These are phyloP conservation scores for Nemania sp. DNA, from an alignment of 2,329 filamentous ascomycete species.

Conservation along the genomic window DNA sequence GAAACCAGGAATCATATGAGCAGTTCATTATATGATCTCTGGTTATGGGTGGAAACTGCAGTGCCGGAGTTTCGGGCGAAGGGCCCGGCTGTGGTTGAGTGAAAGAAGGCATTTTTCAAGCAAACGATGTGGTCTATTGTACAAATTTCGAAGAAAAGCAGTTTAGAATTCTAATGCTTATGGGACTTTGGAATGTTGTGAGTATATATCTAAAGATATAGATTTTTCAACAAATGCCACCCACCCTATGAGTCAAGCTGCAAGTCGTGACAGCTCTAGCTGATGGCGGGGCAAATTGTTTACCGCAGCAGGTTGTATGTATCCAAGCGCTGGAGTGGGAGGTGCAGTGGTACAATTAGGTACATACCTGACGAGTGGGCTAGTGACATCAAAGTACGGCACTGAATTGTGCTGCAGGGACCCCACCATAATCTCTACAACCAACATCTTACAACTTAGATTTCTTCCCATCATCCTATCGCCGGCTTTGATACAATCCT, in stretches of 20 bases:
- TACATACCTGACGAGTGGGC: too few relatives aligned
- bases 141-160: not conserved
- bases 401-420: too few relatives aligned
- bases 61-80: conserved; percentile 26
- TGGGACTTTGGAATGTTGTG: not conserved
- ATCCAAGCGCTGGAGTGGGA: too few relatives aligned
- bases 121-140: not conserved
- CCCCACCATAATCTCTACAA: too few relatives aligned
- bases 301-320: too few relatives aligned
- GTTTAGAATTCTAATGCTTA: not conserved
- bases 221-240: not conserved
- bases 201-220: not conserved
- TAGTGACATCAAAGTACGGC: too few relatives aligned
- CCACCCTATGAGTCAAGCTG: not conserved
- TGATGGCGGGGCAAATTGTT: not conserved
- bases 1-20: conserved; percentile 91
- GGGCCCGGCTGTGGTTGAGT: conserved; percentile 30
- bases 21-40: conserved; percentile 90
- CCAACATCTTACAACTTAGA: too few relatives aligned
- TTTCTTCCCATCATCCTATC: too few relatives aligned
- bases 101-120: conserved; percentile 32
- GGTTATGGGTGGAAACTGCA: conserved; percentile 75
- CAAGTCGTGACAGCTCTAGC: too few relatives aligned
- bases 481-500: too few relatives aligned
- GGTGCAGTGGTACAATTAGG: too few relatives aligned